Base-by-base conservation (phyloP, 225 moss, liverwort and hornwort genomes). In the Bryum argenteum region DNA sequence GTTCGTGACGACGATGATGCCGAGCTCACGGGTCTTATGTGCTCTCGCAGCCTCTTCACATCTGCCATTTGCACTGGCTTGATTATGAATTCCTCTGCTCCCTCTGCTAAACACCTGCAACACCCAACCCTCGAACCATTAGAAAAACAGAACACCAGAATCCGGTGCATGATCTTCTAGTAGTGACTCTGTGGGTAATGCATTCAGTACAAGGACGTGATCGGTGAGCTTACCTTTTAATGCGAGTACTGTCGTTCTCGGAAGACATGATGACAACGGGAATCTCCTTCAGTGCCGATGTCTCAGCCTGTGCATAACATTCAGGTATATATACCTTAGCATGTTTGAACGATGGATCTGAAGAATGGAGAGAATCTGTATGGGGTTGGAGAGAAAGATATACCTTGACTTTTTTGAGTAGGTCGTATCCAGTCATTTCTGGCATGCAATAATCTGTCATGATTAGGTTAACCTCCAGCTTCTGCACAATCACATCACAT, bases 371-470 rank as follows among this genome's bases (percentile, higher is more conserved):
- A 28, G 7, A 33, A 33, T 6, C 5, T 33, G 33, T 33, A 33
- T 33, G 33, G 7, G 33, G 7, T 33, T 17, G 19, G 26, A 9
- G 61, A 57, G 66, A 24, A 38, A 14, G 5, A 45, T 53, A 8
- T 82, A 93, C 96, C 93, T 96, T 96, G 18, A 93, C 85, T 74
- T 70, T 77, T 79, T 83, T 89, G 45, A 96, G 91, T 5, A 96
- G 83, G 44, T 96, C 93, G 67, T 88, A 93, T 56, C 96, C 96
- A 59, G 96, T 96, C 93, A 96, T 93, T 65, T 88, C 89, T 6
- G 96, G 96, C 96, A 96, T 96, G 77, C 91, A 96, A 56, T 90
- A 93, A 63, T 96, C 96, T 42, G 96, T 93, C 23, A 93, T 86
- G 13, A 96, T 93, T 13, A 96, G 79, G 71, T 90, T 89, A 63